Conservation (phyloP, 768 basidiomycete genomes). For the Daedaleopsis sinensis region DNA sequence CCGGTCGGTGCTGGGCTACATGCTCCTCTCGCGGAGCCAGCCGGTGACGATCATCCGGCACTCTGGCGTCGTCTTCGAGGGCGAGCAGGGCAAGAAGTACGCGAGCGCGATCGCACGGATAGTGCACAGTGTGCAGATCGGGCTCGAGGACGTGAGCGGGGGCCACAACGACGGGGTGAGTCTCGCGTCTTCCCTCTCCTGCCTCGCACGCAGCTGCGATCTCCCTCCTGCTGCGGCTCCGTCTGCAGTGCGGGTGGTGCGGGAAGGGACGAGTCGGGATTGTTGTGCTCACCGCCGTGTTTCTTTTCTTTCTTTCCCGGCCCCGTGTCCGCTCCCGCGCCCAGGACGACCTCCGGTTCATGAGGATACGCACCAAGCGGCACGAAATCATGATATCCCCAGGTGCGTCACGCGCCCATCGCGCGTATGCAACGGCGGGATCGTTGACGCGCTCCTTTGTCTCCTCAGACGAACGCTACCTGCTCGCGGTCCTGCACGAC, state of each 20-base stretch:
- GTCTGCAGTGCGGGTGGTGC: too few species aligned
- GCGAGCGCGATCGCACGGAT: conserved; percentile 73
- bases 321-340: not conserved
- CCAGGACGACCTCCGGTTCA: conserved; percentile 85
- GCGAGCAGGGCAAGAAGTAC: conserved; percentile 79
- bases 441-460: conserved; percentile 6
- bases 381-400: conserved; percentile 97
- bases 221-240: not conserved
- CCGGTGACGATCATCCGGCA: conserved; percentile 82
- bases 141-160: conserved; percentile 75
- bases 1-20: conserved; percentile 84
- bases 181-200: conserved; percentile 17
- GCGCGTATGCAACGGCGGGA: not conserved
- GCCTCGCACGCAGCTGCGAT: conserved; percentile 1
- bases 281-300: not conserved
- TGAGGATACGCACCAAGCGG: conserved; percentile 88
- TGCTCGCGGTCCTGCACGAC: conserved; percentile 85
- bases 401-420: conserved; percentile 48
- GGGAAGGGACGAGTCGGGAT: too few species aligned
- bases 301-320: not conserved
- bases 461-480: conserved; percentile 68
- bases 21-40: conserved; percentile 75
- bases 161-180: conserved; percentile 63
- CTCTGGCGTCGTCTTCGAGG: conserved; percentile 84
- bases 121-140: conserved; percentile 76